These are phyloP conservation scores for Solanum piurae DNA, from an alignment of 257 asterid genomes.

Conservation along the genomic window DNA sequence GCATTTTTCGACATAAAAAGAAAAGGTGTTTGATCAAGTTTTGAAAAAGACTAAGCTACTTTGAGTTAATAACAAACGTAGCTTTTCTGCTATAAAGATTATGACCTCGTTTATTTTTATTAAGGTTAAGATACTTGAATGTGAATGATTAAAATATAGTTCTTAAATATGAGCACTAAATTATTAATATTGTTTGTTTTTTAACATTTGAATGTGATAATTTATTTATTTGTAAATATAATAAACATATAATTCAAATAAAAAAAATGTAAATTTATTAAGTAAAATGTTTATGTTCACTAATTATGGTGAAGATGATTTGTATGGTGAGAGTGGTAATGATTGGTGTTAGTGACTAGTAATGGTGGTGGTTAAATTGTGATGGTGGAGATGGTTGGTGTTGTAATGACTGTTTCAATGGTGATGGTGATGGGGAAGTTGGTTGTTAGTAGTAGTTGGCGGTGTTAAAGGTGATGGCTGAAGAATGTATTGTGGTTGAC, in stretches of 20 bases:
- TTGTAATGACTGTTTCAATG: too few species aligned
- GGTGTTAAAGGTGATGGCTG: background rate
- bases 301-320: background rate
- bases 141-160: background rate
- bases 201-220: too few species aligned
- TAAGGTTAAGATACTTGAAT: too few species aligned
- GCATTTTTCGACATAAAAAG: background rate
- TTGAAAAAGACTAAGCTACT: background rate
- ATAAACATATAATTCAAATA: too few species aligned
- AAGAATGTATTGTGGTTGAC: background rate
- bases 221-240: too few species aligned
- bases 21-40: background rate
- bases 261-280: too few species aligned
- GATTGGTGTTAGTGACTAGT: background rate
- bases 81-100: background rate
- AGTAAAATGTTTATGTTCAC: background rate
- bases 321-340: background rate
- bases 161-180: too few species aligned
- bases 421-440: background rate
- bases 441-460: background rate
- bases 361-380: background rate
- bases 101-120: background rate
- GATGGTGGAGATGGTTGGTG: background rate
- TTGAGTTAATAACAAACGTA: background rate
- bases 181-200: too few species aligned